phyloP scores from a whole-genome alignment of 495 filamentous ascomycete species.

The Xylaria castorea region DNA sequence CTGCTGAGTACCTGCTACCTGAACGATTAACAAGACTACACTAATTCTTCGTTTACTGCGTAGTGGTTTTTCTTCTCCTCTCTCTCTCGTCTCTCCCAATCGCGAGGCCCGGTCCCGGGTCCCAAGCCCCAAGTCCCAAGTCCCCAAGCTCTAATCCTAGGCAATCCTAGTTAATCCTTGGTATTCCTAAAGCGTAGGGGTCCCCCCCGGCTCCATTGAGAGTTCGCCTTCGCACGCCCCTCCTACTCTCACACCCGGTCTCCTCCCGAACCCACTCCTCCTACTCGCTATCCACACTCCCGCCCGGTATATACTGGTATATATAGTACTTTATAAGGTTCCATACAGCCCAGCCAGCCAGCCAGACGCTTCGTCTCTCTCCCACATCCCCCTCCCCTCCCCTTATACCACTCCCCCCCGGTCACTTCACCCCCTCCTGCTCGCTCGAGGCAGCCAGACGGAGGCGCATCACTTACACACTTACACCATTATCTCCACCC shows the following conservation, averaged over 20 bases:
- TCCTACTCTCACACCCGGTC: background rate
- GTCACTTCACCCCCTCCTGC: conserved; percentile 12
- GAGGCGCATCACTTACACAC: conserved; percentile 25
- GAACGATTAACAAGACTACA: background rate
- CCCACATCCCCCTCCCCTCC: background rate
- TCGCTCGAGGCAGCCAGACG: conserved; percentile 26
- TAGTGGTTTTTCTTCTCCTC: background rate
- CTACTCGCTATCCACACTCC: background rate
- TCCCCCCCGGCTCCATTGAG: background rate
- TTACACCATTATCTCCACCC: conserved; percentile 18
- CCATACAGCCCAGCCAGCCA: background rate
- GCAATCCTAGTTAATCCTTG: too few species aligned
- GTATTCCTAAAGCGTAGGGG: too few species aligned
- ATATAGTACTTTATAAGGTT: conserved; percentile 6
- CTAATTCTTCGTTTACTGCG: background rate
- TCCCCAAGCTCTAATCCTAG: background rate
- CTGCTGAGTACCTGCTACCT: background rate
- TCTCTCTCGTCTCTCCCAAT: background rate
- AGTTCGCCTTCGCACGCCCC: background rate
- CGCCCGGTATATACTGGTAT: conserved; percentile 6
- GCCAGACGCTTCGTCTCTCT: background rate
- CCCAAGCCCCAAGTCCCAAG: conserved; percentile 2
- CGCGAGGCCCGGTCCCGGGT: background rate
- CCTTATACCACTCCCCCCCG: background rate
- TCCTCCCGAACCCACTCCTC: background rate